Evolutionary conservation across 768 basidiomycete genomes (phyloP).

Genomic region (Termitomyces heimii): DNA sequence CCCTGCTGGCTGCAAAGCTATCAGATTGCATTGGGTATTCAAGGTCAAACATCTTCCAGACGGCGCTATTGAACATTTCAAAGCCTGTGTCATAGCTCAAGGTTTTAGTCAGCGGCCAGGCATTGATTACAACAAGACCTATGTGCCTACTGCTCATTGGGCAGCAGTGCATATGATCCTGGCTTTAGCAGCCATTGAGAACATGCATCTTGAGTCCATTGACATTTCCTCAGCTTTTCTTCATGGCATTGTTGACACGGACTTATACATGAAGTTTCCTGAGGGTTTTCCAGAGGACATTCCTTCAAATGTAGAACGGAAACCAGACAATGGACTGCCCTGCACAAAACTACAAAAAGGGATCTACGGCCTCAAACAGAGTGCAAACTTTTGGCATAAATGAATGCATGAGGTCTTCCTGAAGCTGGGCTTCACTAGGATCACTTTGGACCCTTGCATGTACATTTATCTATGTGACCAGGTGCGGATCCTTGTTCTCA

Average conservation of each 20-base stretch:
- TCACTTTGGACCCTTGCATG: too few relatives aligned
- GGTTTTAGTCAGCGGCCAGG: background rate
- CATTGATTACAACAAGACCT: too few relatives aligned
- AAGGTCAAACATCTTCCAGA: background rate
- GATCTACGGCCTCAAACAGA: background rate
- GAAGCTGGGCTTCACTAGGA: constrained; percentile 21
- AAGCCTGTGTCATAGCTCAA: background rate
- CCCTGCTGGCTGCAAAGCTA: background rate
- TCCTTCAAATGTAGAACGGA: background rate
- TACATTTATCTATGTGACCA: too few relatives aligned
- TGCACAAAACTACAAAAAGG: background rate
- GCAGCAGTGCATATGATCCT: too few relatives aligned
- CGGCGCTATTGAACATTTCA: background rate
- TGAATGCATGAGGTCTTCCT: background rate
- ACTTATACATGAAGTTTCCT: background rate
- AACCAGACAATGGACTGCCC: background rate
- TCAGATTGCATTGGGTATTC: background rate
- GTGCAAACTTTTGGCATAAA: background rate
- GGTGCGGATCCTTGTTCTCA: too few relatives aligned
- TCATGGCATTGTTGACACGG: background rate
- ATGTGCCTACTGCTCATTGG: too few relatives aligned
- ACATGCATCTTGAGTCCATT: too few relatives aligned
- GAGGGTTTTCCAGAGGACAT: background rate
- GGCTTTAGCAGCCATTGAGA: too few relatives aligned
- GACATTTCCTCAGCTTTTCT: background rate